These are phyloP conservation scores for Meripilus lineatus DNA, from an alignment of 1,284 basidiomycete genomes.

Conservation along the genomic window DNA sequence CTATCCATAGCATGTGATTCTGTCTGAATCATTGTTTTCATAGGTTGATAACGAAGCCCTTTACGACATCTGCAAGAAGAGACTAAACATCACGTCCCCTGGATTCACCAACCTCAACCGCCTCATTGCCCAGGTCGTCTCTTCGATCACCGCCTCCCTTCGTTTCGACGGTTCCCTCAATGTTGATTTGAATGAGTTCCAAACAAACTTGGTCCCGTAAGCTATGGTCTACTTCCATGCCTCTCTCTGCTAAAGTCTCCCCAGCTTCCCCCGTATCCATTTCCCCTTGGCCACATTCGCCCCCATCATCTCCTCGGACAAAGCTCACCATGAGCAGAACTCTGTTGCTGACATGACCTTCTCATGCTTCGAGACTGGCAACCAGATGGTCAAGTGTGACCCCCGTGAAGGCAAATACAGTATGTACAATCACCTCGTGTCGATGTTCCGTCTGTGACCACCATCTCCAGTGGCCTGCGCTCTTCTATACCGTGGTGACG, in stretches of 20 bases:
- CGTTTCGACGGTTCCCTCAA: conserved; percentile 80
- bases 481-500: conserved; percentile 80
- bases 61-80: conserved; percentile 95
- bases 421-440: conserved; percentile 29
- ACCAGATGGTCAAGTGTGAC: conserved; percentile 89
- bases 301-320: conserved; percentile 79
- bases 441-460: conserved; percentile 7
- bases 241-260: too few species aligned
- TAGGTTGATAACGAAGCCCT: conserved; percentile 91
- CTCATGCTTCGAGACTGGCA: conserved; percentile 89
- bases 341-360: conserved; percentile 92
- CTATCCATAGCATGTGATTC: conserved; percentile 7
- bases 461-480: conserved; percentile 60
- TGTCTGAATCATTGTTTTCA: not conserved
- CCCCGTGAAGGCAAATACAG: conserved; percentile 85
- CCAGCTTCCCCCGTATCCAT: conserved; percentile 74
- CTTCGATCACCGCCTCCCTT: conserved; percentile 79
- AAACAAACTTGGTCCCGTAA: conserved; percentile 72
- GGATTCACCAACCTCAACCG: conserved; percentile 87
- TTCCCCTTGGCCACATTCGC: conserved; percentile 92
- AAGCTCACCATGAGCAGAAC: conserved; percentile 89
- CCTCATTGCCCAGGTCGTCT: conserved; percentile 88
- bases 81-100: conserved; percentile 75
- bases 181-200: conserved; percentile 83
- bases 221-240: conserved; percentile 20